Conservation (phyloP, 2,329 filamentous ascomycete genomes). For the Eutypa lata region DNA sequence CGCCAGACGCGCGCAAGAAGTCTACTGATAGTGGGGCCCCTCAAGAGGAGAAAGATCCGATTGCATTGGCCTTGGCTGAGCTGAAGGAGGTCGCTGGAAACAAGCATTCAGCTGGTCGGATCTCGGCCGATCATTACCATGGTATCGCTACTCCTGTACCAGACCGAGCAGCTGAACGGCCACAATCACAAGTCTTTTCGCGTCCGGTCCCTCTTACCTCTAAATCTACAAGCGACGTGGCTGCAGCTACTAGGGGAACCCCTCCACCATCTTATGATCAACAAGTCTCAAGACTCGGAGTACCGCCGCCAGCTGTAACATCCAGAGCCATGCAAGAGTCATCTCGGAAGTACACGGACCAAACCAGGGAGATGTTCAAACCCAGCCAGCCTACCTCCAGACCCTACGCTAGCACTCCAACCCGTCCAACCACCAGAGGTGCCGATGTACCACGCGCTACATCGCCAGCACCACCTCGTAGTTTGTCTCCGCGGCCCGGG, state of each 20-base stretch:
- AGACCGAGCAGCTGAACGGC: slow-evolving; percentile 31
- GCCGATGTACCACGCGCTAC: slow-evolving; percentile 56
- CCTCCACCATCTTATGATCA: slow-evolving; percentile 86
- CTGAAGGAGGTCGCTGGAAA: slow-evolving; percentile 75
- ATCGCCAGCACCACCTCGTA: slow-evolving; percentile 68
- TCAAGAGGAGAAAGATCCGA: slow-evolving; percentile 75
- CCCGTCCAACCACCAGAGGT: slow-evolving; percentile 58
- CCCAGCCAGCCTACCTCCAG: slow-evolving; percentile 35
- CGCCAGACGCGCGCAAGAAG: slow-evolving; percentile 62
- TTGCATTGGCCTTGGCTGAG: slow-evolving; percentile 87
- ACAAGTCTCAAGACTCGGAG: slow-evolving; percentile 74
- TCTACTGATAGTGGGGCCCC: slow-evolving; percentile 32
- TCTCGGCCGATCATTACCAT: slow-evolving; percentile 94
- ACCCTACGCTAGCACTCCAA: slow-evolving; percentile 28
- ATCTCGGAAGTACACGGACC: slow-evolving; percentile 80
- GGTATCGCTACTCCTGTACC: slow-evolving; percentile 83
- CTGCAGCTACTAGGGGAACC: slow-evolving; percentile 64
- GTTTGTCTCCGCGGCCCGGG: slow-evolving; percentile 59
- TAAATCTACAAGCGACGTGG: slow-evolving; percentile 38
- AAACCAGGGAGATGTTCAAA: slow-evolving; percentile 77
- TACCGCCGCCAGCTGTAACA: slow-evolving; percentile 88
- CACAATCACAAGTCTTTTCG: slow-evolving; percentile 36
- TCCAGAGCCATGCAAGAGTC: slow-evolving; percentile 94
- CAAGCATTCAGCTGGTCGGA: slow-evolving; percentile 77
- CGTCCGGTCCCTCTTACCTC: slow-evolving; percentile 40